Percentiles rank a stretch among this genome's conserved stretches.
Conservation (phyloP, 1,284 basidiomycete species). For the Leccinum fuscescens region DNA sequence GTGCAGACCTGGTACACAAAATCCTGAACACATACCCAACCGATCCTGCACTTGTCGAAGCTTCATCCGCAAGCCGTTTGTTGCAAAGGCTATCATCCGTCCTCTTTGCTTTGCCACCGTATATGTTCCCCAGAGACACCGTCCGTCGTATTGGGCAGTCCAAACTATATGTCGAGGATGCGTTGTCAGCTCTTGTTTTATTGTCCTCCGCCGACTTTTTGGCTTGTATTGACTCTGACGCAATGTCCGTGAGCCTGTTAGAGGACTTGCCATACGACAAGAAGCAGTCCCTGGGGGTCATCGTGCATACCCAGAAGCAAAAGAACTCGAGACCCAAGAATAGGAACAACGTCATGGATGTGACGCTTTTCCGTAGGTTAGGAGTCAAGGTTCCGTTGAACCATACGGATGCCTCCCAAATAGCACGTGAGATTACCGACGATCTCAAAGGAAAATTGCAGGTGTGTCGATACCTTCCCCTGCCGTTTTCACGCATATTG, state of each 20-base stretch:
- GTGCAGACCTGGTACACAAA: conserved; percentile 9
- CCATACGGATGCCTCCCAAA: conserved; percentile 19
- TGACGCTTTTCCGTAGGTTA: conserved; percentile 28
- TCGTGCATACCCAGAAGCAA: conserved; percentile 18
- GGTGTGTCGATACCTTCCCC: conserved; percentile 19
- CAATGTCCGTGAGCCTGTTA: background rate
- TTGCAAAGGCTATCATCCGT: conserved; percentile 21
- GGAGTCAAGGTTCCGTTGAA: conserved; percentile 27
- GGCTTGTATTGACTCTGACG: background rate
- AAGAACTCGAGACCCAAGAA: conserved; percentile 19
- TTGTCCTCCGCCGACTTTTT: conserved; percentile 19
- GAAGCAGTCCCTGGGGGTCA: background rate
- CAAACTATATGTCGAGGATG: conserved; percentile 25
- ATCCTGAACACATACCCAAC: conserved; percentile 26
- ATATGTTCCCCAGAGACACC: conserved; percentile 10
- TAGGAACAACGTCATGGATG: conserved; percentile 20
- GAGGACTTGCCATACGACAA: background rate
- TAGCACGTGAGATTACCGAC: conserved; percentile 22
- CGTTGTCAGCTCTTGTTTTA: conserved; percentile 15
- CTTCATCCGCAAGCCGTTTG: conserved; percentile 16
- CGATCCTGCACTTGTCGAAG: conserved; percentile 13
- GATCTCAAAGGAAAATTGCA: conserved; percentile 30
- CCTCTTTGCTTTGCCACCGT: conserved; percentile 23
- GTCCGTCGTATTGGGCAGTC: conserved; percentile 15
- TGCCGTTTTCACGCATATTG: background rate